Evolutionary conservation across 768 basidiomycete species (phyloP), one percentile per base, ranked within the genome.

Genomic region (Pisolithus marmoratus): DNA sequence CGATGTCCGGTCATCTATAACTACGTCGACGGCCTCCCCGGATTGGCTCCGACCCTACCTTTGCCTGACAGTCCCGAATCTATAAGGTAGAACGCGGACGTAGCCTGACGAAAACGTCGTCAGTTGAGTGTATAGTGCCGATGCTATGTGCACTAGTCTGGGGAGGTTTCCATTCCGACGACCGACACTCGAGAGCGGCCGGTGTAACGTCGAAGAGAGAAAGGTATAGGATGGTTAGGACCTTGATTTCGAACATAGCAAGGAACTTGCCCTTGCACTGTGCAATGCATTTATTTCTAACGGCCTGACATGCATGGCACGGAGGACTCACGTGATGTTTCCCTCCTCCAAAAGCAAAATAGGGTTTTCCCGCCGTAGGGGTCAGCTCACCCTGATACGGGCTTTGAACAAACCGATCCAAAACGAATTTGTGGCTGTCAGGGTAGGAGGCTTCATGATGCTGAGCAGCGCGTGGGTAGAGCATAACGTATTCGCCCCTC

Each of bases 401-500:
- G 1, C 20, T 34, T 38, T 55, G 55, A 3, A 54, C 55, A 31
- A 64, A 64, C 27, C 63, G 60, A 44, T 66, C 62, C 2, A 56
- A 55, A 14, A 49, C 12, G 29, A 65, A 65, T 0, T 19, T 17
- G 42, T 56, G 19, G 7, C 57, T 54, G 15, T 61, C 29, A 11
- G 52, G 51, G 44, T 55, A 63, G 37, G 8, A 44, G 0, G 22
- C 43, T 4, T 47, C 40, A n/a, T 58, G 57, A 51, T 57, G 66
- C 17, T 65, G 60, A 8, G 38, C 54, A 14, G 64, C 57, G 0
- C 46, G 57, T n/a, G 64, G 49, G 3, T 66, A 50, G 31, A 51
- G 56, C 31, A 61, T 55, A 2, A 66, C 29, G 9, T 50, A 59
- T 8, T 65, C 60, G 7, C 60, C 63, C 27, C 62, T 45, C 44